Evolutionary conservation across 1,284 basidiomycete species (phyloP), one percentile per base, ranked within the genome.

Genomic region (Trametes hirsuta): DNA sequence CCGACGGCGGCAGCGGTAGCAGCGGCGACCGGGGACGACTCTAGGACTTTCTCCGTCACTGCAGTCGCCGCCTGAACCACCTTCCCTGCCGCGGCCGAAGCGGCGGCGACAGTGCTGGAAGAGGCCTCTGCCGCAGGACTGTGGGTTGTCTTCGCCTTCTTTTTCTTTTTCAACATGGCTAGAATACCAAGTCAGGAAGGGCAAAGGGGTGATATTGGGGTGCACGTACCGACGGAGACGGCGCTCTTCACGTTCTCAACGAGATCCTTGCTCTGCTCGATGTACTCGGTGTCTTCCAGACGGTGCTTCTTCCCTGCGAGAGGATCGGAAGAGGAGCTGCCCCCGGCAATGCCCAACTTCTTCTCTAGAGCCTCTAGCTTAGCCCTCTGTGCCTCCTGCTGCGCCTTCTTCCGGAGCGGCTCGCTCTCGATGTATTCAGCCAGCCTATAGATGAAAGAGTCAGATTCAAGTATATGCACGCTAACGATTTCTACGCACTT

Each of bases 171-270:
- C 60, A 92, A 74, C 57, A 95, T 75, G 35, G 86, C 87, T 86
- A 59, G 39, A 53, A 37, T 46, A 21, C 30, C 46, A 64, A 51
- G 59, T 61, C 59, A 66, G 57, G 15, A 58, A 56, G 45, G 15
- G 25, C 25, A 39, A 45, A 57, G 18, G 30, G 66, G 2, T 36
- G 24, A 15, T 18, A 11, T 18, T 15, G 21, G 44, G 36, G 6
- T 6, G 6, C 5, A 76, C 82, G 68, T 66, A 94, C 93, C 94
- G 47, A 85, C 83, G 50, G 90, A 83, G 4, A 99, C 97, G 0
- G 97, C 97, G 64, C 81, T 94, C 78, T 94, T 92, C 24, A 98
- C 97, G 66, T 85, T 90, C 65, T 97, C 95, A 10, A 95, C 94
- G 47, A 98, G 87, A 71, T 98, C 95, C 71, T 86, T 81, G 70